Base-by-base conservation (phyloP, 2,329 filamentous ascomycete genomes). In the Calonectria hawksworthii region DNA sequence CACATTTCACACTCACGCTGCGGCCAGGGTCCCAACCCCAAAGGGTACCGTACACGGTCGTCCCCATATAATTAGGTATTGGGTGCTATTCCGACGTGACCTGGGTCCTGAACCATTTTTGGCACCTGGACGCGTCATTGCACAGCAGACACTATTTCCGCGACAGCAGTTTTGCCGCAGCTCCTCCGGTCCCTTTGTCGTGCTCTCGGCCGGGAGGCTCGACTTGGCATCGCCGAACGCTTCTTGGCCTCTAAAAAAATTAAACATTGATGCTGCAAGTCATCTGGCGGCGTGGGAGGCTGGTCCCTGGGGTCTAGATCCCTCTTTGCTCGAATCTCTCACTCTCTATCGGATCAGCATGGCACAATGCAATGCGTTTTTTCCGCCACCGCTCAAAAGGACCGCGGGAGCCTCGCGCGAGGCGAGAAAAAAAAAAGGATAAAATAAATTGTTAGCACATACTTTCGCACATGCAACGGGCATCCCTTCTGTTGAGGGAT, bases 181-280 rank as follows among this genome's bases (percentile, higher is more conserved):
- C 16, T 64, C 56, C 28, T 69, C 66, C 59, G 61, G 59, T 51
- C 59, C 64, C 52, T 72, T 44, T 18, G 36, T 30, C 51, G 38
- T 21, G 47, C 63, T 68, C 66, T 73, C 71, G 71, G 71, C 71
- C 71, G 71, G 71, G 59, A 73, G 59, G 47, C 71, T 73, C 50
- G 66, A 52, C 71, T 73, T 64, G 66, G 71, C 66, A 63, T 36
- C 61, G 18, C 34, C 47, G 68, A n/a, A 32, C 28, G 36, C 36
- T 51, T 69, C 56, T 59, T 28, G 56, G 65, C 56, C 34, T 50
- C 65, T 70, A 23, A 47, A 64, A 56, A 54, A 41, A 63, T 34
- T 51, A 26, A 61, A 67, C 44, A 26, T 51, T 51, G 18, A n/a
- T 23, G 63, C 71, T 73, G 71, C 66, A 70, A 38, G 71, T 70